Base-by-base conservation (phyloP, 2,329 filamentous ascomycete species). In the Periconia macrospinosa region DNA sequence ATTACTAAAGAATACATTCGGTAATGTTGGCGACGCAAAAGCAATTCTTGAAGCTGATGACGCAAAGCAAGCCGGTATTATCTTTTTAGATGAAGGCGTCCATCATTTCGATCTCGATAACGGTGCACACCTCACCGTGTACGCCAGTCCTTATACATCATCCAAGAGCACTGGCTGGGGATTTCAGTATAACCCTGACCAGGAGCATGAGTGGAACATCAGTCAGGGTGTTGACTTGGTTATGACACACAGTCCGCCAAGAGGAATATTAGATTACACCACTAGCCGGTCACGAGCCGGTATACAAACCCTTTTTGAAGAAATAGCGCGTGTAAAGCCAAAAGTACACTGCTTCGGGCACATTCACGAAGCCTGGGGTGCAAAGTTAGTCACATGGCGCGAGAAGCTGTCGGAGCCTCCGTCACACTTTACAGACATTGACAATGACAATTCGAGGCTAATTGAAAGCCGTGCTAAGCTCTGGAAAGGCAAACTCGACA, bases 51-150 rank as follows among this genome's bases (percentile, higher is more conserved):
- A 37, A 37, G 11, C 33, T 13, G 33, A 37, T 5, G 33, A 37
- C 15, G 33, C 33, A 15, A 44, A 20, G 42, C 6, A 11, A 10
- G 42, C 19, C 9, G 42, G 42, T 9, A 44, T 44, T 27, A 15
- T 23, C n/a, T 27, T 23, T n/a, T 66, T 85, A 27, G 77, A 81
- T 15, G 82, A 85, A 69, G 83, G 81, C 6, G 65, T 71, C 0
- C 71, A 77, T 49, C 59, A 60, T 2, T 80, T 84, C 53, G 69
- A 55, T 0, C 62, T 85, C 3, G 69, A 60, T 11, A 78, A 76
- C 47, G 80, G 80, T 1, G 77, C 78, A 0, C 56, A 55, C 6
- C 71, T 84, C 46, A 80, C 66, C 1, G 61, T 85, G 2, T 85
- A 83, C 55, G 77, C 81, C 2, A 76, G 72, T 9, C 75, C 76